Evolutionary conservation across 108 stramenopile species (phyloP).

Genomic region (Bacterosira constricta): DNA sequence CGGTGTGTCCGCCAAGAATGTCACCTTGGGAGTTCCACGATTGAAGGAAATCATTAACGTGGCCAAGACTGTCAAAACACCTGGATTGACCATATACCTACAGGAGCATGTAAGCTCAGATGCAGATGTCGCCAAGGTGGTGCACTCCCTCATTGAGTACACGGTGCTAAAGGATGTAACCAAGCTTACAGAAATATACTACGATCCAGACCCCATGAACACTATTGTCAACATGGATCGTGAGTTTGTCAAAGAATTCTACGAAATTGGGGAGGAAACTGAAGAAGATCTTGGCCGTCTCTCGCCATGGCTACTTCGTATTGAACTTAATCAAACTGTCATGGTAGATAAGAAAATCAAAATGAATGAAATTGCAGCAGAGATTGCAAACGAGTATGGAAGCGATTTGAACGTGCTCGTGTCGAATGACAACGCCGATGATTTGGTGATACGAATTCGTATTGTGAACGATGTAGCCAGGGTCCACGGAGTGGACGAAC

Average conservation of each 20-base stretch:
- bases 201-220: conserved; percentile 94
- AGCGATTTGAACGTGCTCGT: conserved; percentile 87
- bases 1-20: conserved; percentile 98
- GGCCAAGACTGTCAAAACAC: conserved; percentile 96
- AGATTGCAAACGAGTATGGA: conserved; percentile 87
- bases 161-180: conserved; percentile 92
- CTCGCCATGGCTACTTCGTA: conserved; percentile 96
- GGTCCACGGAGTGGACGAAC: conserved; percentile 74
- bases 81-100: conserved; percentile 92
- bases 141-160: conserved; percentile 91
- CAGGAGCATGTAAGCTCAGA: conserved; percentile 81
- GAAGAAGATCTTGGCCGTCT: conserved; percentile 86
- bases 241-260: conserved; percentile 93
- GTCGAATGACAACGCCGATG: conserved; percentile 93
- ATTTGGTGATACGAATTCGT: conserved; percentile 89
- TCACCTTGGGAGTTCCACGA: conserved; percentile 98
- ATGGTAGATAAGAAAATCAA: conserved; percentile 90
- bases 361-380: conserved; percentile 86
- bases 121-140: conserved; percentile 80
- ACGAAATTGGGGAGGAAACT: conserved; percentile 86
- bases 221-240: conserved; percentile 91
- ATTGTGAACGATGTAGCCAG: conserved; percentile 87
- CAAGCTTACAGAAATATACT: conserved; percentile 92
- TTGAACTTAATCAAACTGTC: conserved; percentile 91
- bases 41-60: conserved; percentile 99